Base-by-base conservation (phyloP, 176 grass and related monocot species). In the Carex kokanica region DNA sequence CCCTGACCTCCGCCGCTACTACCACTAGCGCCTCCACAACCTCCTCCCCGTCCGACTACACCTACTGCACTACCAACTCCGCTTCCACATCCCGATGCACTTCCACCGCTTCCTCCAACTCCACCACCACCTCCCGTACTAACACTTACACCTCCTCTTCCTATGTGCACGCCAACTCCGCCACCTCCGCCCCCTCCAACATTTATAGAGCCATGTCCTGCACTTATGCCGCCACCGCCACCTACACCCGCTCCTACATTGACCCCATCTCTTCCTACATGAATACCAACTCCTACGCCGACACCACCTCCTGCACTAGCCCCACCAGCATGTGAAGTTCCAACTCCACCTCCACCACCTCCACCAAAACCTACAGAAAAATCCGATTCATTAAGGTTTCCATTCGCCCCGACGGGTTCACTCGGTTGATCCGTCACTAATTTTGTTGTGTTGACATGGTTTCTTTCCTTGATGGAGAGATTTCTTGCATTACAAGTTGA, bases 141-240 rank as follows among this genome's bases (percentile, higher is more conserved):
- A 27, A 91, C 68, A 17, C 83, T 89, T 2, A 94, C 18, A 2
- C 90, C 88, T 2, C 70, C 90, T 2, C 57, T 38, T 18, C 89
- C 90, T 5, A 95, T 83, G 61, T 90, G 90, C 7, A 95, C 68
- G 8, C 86, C 90, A 1, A 92, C 36, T 8, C 90, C 93, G 15
- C 32, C 85, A 38, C 86, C 93, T 2, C 88, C 82, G 0, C 90
- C 90, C 9, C 27, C 79, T 2, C 86, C 86, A 11, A 85, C 78
- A 40, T 70, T 81, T 4, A 84, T 16, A 0, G 72, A 34, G 1
- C 75, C 93, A 56, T 95, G 70, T 15, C 72, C 47, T 0, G 75
- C 23, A 12, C 88, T 87, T 1, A 68, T 79, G 0, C 88, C 88
- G 0, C 85, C 88, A 0, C 88, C 88, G 17, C 83, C 88, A 0